Evolutionary conservation across 495 filamentous ascomycete species (phyloP), one percentile per base, ranked within the genome.

Genomic region (Penicillium lividum): DNA sequence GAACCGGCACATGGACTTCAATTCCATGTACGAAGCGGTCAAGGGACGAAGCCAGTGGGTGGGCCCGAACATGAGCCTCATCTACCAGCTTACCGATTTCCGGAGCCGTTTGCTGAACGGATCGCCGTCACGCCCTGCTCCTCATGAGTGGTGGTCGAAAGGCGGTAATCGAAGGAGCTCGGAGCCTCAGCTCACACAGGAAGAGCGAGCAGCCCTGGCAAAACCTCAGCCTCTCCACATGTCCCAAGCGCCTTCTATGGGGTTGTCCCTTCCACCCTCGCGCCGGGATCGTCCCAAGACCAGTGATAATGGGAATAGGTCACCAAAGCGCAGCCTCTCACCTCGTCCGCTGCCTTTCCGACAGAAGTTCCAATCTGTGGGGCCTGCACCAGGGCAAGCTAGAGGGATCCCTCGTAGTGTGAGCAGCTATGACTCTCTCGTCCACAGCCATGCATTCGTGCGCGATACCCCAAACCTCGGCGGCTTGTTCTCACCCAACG

Each of bases 21-120:
- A 97, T 68, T 90, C 96, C 50, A 92, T 93, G 54, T 98, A 98
- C 67, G 84, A 92, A 68, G 81, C 87, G 5, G 95, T 96, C 22
- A 97, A 98, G 72, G 80, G 80, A 44, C 88, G 90, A 67, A 97
- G 93, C 68, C 85, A 83, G 61, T 98, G 94, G 94, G 96, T 98
- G 53, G 93, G 92, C 13, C 94, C 94, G 1, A 98, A 98, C 68
- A 98, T 98, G 94, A 92, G 90, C 61, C 78, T 98, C 38, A 97
- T 98, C 72, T 98, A 97, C 75, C 93, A 94, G 71, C 79, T 98
- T 51, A 93, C 95, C 40, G 94, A 98, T 68, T 98, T 96, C 73
- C 61, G 77, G 33, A 67, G 71, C 36, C 70, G 70, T 31, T 53
- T 80, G 63, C 55, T 70, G 43, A 75, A 74, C 56, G 81, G 80